These are phyloP conservation scores for Hirschfeldia incana DNA, from an alignment of 345 rosid genomes.

Conservation along the genomic window DNA sequence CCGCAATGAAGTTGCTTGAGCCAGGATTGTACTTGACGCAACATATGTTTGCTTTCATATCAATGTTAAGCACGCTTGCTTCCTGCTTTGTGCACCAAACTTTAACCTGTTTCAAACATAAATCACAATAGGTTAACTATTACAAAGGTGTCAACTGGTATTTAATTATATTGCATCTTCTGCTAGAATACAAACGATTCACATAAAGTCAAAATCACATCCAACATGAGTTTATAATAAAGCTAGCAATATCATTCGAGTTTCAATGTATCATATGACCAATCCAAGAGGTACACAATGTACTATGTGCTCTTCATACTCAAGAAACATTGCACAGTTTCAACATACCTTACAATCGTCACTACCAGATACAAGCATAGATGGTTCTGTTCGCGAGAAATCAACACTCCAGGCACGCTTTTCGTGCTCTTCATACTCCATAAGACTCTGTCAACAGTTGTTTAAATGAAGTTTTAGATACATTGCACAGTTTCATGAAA, in stretches of 20 bases:
- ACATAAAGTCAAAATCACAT: too few relatives aligned
- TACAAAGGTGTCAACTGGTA: too few relatives aligned
- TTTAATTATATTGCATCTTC: too few relatives aligned
- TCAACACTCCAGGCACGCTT: conserved; percentile 99
- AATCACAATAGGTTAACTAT: neutral
- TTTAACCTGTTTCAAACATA: conserved; percentile 66
- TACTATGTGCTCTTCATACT: neutral
- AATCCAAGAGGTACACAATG: too few relatives aligned
- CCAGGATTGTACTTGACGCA: conserved; percentile 99
- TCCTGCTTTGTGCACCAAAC: conserved; percentile 98
- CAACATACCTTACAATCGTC: conserved; percentile 90
- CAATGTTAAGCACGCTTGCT: conserved; percentile 90
- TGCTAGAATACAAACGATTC: too few relatives aligned
- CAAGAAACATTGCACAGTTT: neutral
- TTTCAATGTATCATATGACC: too few relatives aligned
- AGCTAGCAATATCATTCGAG: too few relatives aligned
- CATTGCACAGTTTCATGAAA: neutral
- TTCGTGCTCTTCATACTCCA: conserved; percentile 99
- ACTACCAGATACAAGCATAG: conserved; percentile 98
- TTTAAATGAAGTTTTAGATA: conserved; percentile 9
- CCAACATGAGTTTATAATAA: too few relatives aligned
- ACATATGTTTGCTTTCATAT: conserved; percentile 98
- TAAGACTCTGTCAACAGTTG: conserved; percentile 60
- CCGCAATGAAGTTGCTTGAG: conserved; percentile 94
- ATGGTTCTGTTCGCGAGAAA: conserved; percentile 85